Conservation (phyloP, 345 rosid genomes). For the Mallotus nudiflorus region DNA sequence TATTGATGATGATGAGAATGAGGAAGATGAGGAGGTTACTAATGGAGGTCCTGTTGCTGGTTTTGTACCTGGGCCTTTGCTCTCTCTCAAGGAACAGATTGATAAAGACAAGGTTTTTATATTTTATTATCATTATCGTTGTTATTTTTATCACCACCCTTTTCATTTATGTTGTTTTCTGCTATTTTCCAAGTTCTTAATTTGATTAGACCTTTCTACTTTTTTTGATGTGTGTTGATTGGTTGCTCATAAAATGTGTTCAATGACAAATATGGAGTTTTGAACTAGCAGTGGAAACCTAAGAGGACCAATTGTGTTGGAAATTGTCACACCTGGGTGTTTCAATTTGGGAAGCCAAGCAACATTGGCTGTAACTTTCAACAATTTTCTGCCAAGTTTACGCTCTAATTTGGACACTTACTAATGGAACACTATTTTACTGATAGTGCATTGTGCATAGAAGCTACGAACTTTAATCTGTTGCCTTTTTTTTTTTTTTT, state of each 20-base stretch:
- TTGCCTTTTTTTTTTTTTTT: conserved; percentile 3
- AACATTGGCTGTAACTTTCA: not conserved
- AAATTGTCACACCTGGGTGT: not conserved
- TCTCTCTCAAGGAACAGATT: conserved; percentile 59
- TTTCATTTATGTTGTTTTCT: not conserved
- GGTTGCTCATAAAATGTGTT: conserved; percentile 2
- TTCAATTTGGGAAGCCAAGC: not conserved
- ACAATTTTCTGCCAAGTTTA: not conserved
- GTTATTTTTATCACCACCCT: not conserved
- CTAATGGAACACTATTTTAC: not conserved
- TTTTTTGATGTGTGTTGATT: not conserved
- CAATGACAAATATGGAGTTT: not conserved
- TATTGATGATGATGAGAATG: conserved; percentile 22
- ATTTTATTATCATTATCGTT: not conserved
- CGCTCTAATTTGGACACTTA: not conserved
- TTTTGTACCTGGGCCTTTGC: conserved; percentile 51
- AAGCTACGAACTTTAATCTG: not conserved
- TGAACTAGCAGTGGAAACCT: not conserved
- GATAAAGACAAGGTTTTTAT: conserved; percentile 56
- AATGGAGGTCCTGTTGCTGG: conserved; percentile 27
- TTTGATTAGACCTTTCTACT: not conserved
- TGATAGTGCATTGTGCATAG: not conserved
- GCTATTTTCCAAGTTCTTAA: not conserved
- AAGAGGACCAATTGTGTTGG: not conserved
- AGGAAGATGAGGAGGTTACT: conserved; percentile 18